Conservation (phyloP, 73 alveolate species). For the Paramecium caudatum region DNA sequence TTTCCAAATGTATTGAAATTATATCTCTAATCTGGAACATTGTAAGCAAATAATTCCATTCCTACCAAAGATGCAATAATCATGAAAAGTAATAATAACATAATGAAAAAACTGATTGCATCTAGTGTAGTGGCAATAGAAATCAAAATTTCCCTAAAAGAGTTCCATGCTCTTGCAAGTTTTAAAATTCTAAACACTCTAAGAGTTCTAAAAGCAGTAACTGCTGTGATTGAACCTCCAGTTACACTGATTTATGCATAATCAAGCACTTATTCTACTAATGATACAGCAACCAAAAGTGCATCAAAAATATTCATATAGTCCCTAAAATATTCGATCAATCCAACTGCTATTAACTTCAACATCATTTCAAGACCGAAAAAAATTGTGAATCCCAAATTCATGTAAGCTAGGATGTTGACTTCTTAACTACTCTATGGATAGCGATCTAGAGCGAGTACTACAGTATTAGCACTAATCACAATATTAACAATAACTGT, state of each 20-base stretch:
- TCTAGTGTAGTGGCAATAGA: constrained; percentile 19
- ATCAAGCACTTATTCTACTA: constrained; percentile 74
- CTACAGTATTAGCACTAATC: constrained; percentile 81
- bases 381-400: constrained; percentile 63
- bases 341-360: constrained; percentile 83
- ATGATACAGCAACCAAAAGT: constrained; percentile 77
- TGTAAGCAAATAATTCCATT: constrained; percentile 84
- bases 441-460: constrained; percentile 83
- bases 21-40: constrained; percentile 71
- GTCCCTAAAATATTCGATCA: constrained; percentile 81
- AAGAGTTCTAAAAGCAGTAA: constrained; percentile 86
- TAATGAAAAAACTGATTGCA: background rate
- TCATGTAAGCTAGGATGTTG: background rate
- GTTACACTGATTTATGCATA: constrained; percentile 44
- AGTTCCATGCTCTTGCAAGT: constrained; percentile 76
- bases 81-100: constrained; percentile 80
- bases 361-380: constrained; percentile 83
- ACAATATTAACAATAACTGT: background rate
- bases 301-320: constrained; percentile 85
- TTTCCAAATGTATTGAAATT: constrained; percentile 77
- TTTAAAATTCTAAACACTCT: constrained; percentile 84
- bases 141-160: constrained; percentile 73
- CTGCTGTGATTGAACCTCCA: constrained; percentile 76
- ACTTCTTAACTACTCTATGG: constrained; percentile 1
- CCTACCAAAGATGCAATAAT: constrained; percentile 83